Evolutionary conservation across 306 rosid species (phyloP).

Genomic region (Mimosa bimucronata): DNA sequence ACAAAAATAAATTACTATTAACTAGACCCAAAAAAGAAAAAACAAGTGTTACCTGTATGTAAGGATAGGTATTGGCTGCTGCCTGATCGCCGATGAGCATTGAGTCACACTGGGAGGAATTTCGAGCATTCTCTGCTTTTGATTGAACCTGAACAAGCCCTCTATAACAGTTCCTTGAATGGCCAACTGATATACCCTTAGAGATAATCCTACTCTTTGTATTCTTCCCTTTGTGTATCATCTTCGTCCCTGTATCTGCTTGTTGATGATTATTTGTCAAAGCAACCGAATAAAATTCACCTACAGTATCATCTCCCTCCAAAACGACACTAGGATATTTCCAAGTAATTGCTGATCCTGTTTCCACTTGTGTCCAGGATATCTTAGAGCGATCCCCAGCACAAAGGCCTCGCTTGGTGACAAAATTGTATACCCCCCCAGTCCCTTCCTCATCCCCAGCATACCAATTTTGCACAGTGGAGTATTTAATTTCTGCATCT

Average conservation of each 20-base stretch:
- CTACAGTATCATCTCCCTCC: conserved; percentile 91
- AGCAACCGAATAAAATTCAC: conserved; percentile 92
- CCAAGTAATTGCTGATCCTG: conserved; percentile 94
- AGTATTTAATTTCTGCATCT: conserved; percentile 85
- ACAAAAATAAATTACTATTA: background rate
- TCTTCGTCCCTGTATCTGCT: conserved; percentile 93
- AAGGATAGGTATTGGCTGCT: conserved; percentile 93
- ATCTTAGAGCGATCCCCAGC: conserved; percentile 76
- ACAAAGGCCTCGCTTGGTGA: conserved; percentile 88
- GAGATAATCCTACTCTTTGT: conserved; percentile 91
- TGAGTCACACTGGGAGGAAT: conserved; percentile 92
- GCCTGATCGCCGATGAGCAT: conserved; percentile 94
- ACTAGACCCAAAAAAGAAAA: background rate
- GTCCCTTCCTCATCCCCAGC: conserved; percentile 87
- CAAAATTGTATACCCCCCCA: conserved; percentile 84
- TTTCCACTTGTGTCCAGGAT: conserved; percentile 96
- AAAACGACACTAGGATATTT: conserved; percentile 91
- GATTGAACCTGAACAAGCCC: conserved; percentile 95
- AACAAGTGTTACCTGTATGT: conserved; percentile 68
- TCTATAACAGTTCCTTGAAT: conserved; percentile 85
- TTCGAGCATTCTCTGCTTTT: conserved; percentile 80
- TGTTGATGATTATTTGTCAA: conserved; percentile 90
- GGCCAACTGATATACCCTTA: conserved; percentile 87
- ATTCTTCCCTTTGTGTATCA: conserved; percentile 95
- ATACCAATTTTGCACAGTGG: conserved; percentile 97